Evolutionary conservation across 75 land plant species (phyloP).

Genomic region (Azolla pinnata): DNA sequence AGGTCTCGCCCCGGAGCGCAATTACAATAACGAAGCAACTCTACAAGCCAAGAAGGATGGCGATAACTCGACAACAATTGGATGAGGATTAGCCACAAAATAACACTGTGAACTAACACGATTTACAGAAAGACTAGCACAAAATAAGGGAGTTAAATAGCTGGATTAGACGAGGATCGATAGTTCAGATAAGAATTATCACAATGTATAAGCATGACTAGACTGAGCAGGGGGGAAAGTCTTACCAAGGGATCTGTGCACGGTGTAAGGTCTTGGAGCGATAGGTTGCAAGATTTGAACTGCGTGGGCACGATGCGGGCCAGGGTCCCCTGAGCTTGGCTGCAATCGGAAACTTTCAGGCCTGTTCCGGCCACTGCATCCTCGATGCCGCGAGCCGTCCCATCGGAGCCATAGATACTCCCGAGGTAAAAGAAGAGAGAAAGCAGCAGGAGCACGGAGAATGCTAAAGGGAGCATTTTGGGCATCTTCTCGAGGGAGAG

Average conservation of each 20-base stretch:
- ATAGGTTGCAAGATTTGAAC: constrained; percentile 27
- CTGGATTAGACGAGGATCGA: background rate
- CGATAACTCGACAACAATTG: no score
- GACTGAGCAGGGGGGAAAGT: no score
- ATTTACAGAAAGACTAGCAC: no score
- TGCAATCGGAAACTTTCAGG: constrained; percentile 13
- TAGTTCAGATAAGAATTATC: background rate
- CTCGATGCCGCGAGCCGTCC: constrained; percentile 16
- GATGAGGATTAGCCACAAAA: no score
- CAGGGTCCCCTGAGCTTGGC: constrained; percentile 26
- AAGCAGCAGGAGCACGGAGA: constrained; percentile 47
- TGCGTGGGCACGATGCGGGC: no score
- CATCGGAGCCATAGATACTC: constrained; percentile 50
- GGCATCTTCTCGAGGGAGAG: constrained; percentile 14
- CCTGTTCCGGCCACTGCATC: constrained; percentile 7
- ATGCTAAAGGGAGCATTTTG: constrained; percentile 32
- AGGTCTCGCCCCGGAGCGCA: no score
- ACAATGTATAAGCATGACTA: constrained; percentile 1
- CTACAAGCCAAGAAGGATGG: no score
- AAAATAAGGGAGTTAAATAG: no score
- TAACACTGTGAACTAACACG: no score
- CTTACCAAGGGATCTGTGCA: constrained; percentile 28
- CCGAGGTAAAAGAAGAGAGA: constrained; percentile 80
- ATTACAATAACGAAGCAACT: no score
- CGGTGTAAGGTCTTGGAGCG: constrained; percentile 23